Base-by-base conservation (phyloP, 768 basidiomycete genomes). In the Dentipellis fragilis region DNA sequence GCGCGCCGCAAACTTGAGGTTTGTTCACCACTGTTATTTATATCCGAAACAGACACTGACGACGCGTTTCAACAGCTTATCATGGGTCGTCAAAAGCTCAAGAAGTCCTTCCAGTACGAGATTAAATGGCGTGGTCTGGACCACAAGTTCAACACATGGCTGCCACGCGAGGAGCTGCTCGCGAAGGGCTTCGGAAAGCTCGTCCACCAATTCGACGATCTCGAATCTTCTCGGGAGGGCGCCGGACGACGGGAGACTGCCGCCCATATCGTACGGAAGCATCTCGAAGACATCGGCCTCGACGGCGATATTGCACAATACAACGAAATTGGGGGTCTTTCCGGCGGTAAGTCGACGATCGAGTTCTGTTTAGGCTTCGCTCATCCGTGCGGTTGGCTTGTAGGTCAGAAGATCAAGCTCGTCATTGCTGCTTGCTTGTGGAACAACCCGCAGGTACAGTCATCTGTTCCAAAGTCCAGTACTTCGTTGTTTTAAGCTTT, bases 241-340 rank as follows among this genome's bases (percentile, higher is more conserved):
- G 93, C 95, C 55, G 95, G 94, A 51, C 74, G 86, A 34, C 84
- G 93, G 45, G 94, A 98, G 62, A 95, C 93, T 5, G 72, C 84
- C 37, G 80, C 81, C 14, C 78, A 84, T 63, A 73, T 89, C 49
- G 89, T 97, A 49, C 80, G 94, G 61, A 91, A 93, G 71, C 91
- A 94, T 63, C 73, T 98, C 48, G 93, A 96, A 70, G 93, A 93
- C 62, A 91, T 98, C 61, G 95, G 94, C 37, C 77, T 98, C 39
- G 92, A 97, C 72, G 94, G 94, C 45, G 92, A 97, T 73, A 97
- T 97, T 58, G 94, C 94, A 10, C 92, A 96, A 71, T 97, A 98
- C 72, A 95, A 96, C 66, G 94, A 98, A 72, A 93, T 97, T 66
- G 81, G 83, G 37, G 94, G 95, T 39, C 74, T 97, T 47, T 94